Conservation (phyloP, 495 filamentous ascomycete species). For the Podospora pseudoanserina region DNA sequence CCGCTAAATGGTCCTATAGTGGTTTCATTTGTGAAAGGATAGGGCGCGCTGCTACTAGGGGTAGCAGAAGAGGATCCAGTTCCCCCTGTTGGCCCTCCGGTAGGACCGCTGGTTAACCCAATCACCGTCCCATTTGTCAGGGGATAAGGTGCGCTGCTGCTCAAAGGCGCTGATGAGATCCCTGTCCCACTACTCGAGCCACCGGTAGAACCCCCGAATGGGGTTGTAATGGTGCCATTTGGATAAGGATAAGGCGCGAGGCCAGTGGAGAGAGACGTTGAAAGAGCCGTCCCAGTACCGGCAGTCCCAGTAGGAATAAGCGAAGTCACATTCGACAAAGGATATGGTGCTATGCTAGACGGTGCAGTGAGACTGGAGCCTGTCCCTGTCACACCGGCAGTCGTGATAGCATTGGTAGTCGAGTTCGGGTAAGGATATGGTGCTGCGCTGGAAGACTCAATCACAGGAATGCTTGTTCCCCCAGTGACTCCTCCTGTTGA, state of each 20-base stretch:
- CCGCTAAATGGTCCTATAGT: no score
- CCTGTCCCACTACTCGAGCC: neutral
- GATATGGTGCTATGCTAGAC: neutral
- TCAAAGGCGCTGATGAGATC: neutral
- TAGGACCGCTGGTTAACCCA: neutral
- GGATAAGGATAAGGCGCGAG: neutral
- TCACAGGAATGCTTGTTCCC: neutral
- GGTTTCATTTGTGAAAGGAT: no score
- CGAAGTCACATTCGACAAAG: neutral
- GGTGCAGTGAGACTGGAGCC: neutral
- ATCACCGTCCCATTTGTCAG: neutral
- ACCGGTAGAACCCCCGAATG: neutral
- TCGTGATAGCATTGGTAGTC: constrained; percentile 12
- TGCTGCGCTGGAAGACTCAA: neutral
- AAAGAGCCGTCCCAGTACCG: neutral
- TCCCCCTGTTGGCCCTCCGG: neutral
- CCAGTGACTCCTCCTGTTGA: neutral
- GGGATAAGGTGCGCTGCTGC: neutral
- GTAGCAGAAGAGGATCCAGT: no score
- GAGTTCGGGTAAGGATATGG: neutral
- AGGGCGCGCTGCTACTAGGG: no score
- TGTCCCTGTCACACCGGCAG: neutral
- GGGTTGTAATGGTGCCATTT: neutral
- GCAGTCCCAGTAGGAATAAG: neutral
- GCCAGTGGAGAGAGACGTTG: neutral